Conservation (phyloP, 1,139 yeast species). For the Yamadazyma diddensiae region DNA sequence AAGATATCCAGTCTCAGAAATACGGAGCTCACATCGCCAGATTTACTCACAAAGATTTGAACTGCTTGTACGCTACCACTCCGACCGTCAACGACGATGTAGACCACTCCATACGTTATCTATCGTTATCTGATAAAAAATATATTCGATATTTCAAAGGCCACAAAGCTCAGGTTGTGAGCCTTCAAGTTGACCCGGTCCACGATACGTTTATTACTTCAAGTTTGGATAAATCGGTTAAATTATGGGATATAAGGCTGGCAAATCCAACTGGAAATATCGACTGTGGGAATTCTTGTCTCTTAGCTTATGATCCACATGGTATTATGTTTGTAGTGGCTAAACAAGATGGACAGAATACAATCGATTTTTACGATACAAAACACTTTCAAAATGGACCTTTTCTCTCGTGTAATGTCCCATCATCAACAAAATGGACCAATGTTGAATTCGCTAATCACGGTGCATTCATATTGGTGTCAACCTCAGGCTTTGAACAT, state of each 20-base stretch:
- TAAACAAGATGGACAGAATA: constrained; percentile 29
- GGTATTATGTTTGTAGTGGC: constrained; percentile 81
- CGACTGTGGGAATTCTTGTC: constrained; percentile 53
- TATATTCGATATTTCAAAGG: constrained; percentile 85
- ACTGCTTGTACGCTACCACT: constrained; percentile 83
- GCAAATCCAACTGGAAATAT: constrained; percentile 62
- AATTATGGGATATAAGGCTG: constrained; percentile 81
- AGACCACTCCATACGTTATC: constrained; percentile 70
- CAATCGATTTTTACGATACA: constrained; percentile 59
- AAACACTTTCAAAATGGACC: constrained; percentile 55
- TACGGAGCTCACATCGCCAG: constrained; percentile 89
- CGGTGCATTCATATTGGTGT: constrained; percentile 69
- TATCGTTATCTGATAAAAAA: constrained; percentile 74
- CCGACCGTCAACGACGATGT: constrained; percentile 34
- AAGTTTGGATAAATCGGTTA: constrained; percentile 73
- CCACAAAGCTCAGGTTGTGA: constrained; percentile 72
- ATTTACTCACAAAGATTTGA: constrained; percentile 73
- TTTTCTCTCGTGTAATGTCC: constrained; percentile 41
- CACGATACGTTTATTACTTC: constrained; percentile 67
- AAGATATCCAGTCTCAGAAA: constrained; percentile 77
- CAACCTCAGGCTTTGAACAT: constrained; percentile 54
- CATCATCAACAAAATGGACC: constrained; percentile 44
- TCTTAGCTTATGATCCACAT: constrained; percentile 75
- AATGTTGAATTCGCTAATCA: constrained; percentile 82
- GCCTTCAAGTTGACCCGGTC: constrained; percentile 72